These are phyloP conservation scores for Chaetomidium leptoderma DNA, from an alignment of 495 filamentous ascomycete species.

Conservation along the genomic window DNA sequence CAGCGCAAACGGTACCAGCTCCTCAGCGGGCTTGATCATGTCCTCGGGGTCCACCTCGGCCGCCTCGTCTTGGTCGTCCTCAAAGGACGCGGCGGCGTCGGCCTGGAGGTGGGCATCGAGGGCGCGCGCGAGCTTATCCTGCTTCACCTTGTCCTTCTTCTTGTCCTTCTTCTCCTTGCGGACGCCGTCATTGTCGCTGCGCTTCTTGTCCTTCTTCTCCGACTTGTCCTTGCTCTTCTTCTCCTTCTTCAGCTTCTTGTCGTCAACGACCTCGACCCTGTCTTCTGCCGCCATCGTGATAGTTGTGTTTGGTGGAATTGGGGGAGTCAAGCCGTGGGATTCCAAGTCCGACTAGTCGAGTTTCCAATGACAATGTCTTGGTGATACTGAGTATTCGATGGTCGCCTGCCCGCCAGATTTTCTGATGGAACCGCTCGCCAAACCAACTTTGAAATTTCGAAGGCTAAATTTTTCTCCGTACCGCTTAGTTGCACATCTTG, in stretches of 20 bases:
- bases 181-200: constrained; percentile 40
- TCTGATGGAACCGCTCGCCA: constrained; percentile 17
- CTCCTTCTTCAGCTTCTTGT: constrained; percentile 68
- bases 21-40: constrained; percentile 53
- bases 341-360: neutral
- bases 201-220: constrained; percentile 69
- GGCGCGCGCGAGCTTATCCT: constrained; percentile 43
- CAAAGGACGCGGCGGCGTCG: constrained; percentile 25
- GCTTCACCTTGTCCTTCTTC: constrained; percentile 58
- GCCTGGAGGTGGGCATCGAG: constrained; percentile 33
- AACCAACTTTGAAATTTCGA: too few species aligned
- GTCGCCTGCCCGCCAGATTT: constrained; percentile 23
- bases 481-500: constrained; percentile 22
- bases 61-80: constrained; percentile 28
- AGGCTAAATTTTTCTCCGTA: constrained; percentile 32
- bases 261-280: constrained; percentile 40
- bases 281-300: constrained; percentile 27
- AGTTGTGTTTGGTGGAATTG: neutral
- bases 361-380: neutral
- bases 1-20: constrained; percentile 87
- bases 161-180: constrained; percentile 66
- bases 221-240: constrained; percentile 85
- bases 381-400: neutral
- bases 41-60: constrained; percentile 32
- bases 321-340: neutral